Evolutionary conservation across 164 flowering plant genomes (phyloP), one percentile per base, ranked within the genome.

Genomic region (Vitis amurensis): DNA sequence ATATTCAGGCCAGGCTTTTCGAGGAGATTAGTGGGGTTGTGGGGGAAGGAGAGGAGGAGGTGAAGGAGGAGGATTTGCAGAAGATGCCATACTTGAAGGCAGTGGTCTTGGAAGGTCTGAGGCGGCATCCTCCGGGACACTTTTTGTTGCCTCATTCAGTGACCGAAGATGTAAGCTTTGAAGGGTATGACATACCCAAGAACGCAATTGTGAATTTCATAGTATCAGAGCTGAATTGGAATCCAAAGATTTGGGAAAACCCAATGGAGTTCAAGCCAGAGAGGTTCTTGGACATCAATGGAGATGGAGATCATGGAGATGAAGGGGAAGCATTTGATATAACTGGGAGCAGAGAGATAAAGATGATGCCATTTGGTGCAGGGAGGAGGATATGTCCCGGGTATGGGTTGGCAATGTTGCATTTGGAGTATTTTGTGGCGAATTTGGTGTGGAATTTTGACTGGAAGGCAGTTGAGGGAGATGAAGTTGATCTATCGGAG

Each of bases 311-410:
- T 1, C 27, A 23, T 23, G 44, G 44, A 37, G 44, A 37, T 37
- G 6, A 37, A 37, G 44, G 44, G 7, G 66, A 27, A 60, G 76
- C 13, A 23, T 68, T 76, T 49, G 88, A 83, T 47, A 62, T 82
- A 10, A 81, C 80, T 1, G 84, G 89, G 7, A 78, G 69, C 49
- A 78, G 59, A 47, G 89, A 78, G 72, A 76, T 85, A 1, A 85
- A 81, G 73, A 83, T 85, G 89, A 81, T 85, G 85, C 85, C 89
- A 0, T 85, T 85, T 47, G 89, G 89, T 4, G 85, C 64, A 0
- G 84, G 84, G 68, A 66, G 84, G 70, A 65, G 84, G 72, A 81
- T 81, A 2, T 81, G 84, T 19, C 80, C 84, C 0, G 84, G 68
- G 2, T 23, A 8, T 37, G 61, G 47, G 0, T 63, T 81, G 16